Base-by-base conservation (phyloP, 495 filamentous ascomycete species). In the Penicillium ucsense region DNA sequence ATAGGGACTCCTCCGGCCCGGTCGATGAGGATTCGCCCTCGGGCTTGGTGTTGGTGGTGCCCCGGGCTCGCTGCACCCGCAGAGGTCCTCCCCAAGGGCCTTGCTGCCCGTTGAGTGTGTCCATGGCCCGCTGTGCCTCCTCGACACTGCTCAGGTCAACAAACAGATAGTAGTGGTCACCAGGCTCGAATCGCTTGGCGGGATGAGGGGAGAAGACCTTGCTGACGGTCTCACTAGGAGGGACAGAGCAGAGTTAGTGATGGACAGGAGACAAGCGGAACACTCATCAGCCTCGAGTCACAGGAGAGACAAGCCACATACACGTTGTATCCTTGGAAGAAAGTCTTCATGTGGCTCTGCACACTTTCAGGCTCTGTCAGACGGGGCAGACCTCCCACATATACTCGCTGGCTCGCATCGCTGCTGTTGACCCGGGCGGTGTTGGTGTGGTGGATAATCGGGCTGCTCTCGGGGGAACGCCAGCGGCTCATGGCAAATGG, bases 101-200 rank as follows among this genome's bases (percentile, higher is more conserved):
- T 33, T 62, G 51, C 38, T 54, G 48, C 11, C 65, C 68, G 38
- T 70, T 69, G 47, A 74, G 46, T 0, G 60, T 60, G 10, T 64
- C 54, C 62, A 70, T 66, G 34, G 66, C 65, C 34, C 76, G 74
- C 46, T 77, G 60, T 5, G 78, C 78, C 46, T 84, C 78, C 44
- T 81, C 71, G 1, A 65, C 53, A 44, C 65, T 77, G 38, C 61
- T 57, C 43, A 86, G 74, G 56, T 86, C 83, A 12, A 86, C 78
- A 54, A 85, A 86, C 51, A 79, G 75, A 64, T 82, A 84, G 63
- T 86, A 77, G 56, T 83, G 75, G 51, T 80, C 73, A 48, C 78
- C 79, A 0, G 73, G 64, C 35, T 72, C 68, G 30, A 71, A 64
- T 34, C 67, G 62, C 44, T 74, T 73, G 10, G 75, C 71, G 3